Base-by-base conservation (phyloP, 1,284 basidiomycete genomes). In the Hortiboletus rubellus region DNA sequence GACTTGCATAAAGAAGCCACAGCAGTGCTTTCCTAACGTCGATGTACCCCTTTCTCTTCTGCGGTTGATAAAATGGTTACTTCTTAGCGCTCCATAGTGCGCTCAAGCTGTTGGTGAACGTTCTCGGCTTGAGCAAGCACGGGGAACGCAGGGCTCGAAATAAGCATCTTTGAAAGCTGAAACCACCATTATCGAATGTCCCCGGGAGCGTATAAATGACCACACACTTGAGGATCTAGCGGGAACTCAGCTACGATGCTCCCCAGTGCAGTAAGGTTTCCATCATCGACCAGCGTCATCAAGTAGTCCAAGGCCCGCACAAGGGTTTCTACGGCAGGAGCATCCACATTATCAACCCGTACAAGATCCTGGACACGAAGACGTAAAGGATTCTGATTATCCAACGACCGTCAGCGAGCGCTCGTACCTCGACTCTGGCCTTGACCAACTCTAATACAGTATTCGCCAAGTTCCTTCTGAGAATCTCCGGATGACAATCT, bases 1-100 rank as follows among this genome's bases (percentile, higher is more conserved):
- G 9, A 96, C 87, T 72, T 98, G 96, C 96, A 98, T 98, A 77
- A 99, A 99, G 82, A 94, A 99, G 1, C 96, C 96, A 68, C 90
- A 92, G 0, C 93, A 89, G 22, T 22, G 91, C 89, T 74, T 90
- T 88, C 33, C 93, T 86, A 58, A 99, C 89, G 22, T 22, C 22
- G 58, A 77, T 69, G 75, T 87, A 92, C 69, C 93, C 86, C 68
- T 88, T 91, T 71, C 84, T 85, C 73, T 91, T 98, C 91, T 2
- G 77, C 73, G 2, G 89, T 85, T n/a, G 91, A 89, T 30, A 96
- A 76, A 18, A 96, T 75, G 31, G 92, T 89, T 40, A 98, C 77
- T 63, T 94, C 90, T 68, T 82, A 91, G n/a, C 88, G 87, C 76
- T 98, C 95, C 96, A 99, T 99, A 10, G 81, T 91, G 45, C 95